Evolutionary conservation across 2,329 filamentous ascomycete species (phyloP), one percentile per base, ranked within the genome.

Genomic region (Ophiostoma ips): DNA sequence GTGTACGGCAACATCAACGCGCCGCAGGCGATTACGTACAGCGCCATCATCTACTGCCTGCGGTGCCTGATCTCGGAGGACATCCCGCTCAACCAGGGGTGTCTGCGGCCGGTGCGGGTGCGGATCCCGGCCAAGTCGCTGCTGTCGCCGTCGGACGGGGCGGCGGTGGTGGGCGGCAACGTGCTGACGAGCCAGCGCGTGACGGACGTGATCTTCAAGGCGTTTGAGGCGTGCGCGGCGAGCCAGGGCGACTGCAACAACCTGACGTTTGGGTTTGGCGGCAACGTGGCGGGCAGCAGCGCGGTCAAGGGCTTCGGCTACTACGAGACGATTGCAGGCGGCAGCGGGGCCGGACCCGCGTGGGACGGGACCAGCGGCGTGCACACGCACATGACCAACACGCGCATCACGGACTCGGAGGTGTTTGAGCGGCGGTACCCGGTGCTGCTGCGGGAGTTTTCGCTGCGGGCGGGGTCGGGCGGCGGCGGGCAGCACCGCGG

Each of bases 51-150:
- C 61, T 94, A 94, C 71, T 87, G 83, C 58, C 71, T 94, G 12
- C 79, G 87, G 43, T 86, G 81, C 59, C 73, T 94, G 52, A 87
- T 94, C 58, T 80, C 76, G 35, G 78, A 86, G 56, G 84, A 90
- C 57, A 89, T 94, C 13, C 87, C 87, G 0, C 73, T 94, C 4
- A 94, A 94, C 66, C 87, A 94, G 65, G 87, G 87, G 55, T 94
- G 87, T 55, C 70, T 92, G 3, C 77, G 77, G 46, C 86, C 87
- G 0, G 84, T 92, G 58, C 73, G 79, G 49, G 83, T 92, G 60
- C 71, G 72, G 44, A 87, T 90, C 47, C 84, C 86, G 0, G 75
- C 78, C 8, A 77, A 78, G 55, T 83, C 77, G 11, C 83, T 92
- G 61, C 75, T 94, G 31, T 82, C 77, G 0, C 87, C 87, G 0